These are phyloP conservation scores for Tilletiaria anomala DNA, from an alignment of 1,284 basidiomycete species.

Conservation along the genomic window DNA sequence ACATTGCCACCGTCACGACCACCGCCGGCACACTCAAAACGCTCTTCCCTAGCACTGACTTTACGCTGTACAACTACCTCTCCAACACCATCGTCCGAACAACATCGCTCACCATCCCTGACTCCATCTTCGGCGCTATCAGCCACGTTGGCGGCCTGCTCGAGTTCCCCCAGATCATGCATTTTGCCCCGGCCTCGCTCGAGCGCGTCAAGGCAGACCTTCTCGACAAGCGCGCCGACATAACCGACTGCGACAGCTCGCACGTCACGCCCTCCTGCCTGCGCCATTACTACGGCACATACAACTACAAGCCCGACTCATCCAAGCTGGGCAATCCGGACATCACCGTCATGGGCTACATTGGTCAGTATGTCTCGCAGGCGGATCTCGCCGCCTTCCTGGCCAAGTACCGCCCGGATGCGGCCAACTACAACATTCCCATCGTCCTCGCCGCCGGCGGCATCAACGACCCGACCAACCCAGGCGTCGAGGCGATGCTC, in stretches of 20 bases:
- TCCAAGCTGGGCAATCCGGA: background rate
- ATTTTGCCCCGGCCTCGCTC: too few relatives aligned
- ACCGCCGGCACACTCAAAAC: slow-evolving; percentile 1
- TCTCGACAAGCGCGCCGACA: too few relatives aligned
- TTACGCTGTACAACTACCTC: slow-evolving; percentile 1
- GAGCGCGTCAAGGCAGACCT: too few relatives aligned
- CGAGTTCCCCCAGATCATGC: too few relatives aligned
- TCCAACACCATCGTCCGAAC: background rate
- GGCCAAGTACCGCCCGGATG: slow-evolving; percentile 1
- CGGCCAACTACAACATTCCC: background rate
- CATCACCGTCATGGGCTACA: slow-evolving; percentile 1
- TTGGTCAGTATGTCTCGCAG: slow-evolving; percentile 1
- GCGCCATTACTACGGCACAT: slow-evolving; percentile 2
- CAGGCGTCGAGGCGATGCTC: slow-evolving; percentile 1
- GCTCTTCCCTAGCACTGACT: background rate
- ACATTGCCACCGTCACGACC: slow-evolving; percentile 6
- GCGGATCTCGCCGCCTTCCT: slow-evolving; percentile 3
- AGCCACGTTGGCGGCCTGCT: background rate
- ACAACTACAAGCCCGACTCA: background rate
- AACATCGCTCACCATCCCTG: slow-evolving; percentile 2
- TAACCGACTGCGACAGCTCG: slow-evolving; percentile 1
- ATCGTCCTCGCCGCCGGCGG: slow-evolving; percentile 1
- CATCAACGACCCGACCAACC: background rate
- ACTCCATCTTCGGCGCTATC: slow-evolving; percentile 1
- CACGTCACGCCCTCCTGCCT: slow-evolving; percentile 1